Conservation (phyloP, 2,329 filamentous ascomycete genomes). For the Shiraia sp. region DNA sequence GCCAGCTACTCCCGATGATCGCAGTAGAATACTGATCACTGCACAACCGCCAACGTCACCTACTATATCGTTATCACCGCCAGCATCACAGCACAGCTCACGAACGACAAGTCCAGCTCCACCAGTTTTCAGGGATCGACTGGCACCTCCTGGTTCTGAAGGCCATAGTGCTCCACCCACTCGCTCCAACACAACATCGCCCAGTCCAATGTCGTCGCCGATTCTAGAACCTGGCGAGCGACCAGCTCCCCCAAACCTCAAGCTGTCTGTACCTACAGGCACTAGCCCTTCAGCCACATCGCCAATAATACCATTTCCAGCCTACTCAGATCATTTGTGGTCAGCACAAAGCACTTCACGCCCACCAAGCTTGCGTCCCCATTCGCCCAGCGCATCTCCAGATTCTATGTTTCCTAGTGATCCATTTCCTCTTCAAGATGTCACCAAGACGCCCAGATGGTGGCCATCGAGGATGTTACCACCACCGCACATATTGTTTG, state of each 20-base stretch:
- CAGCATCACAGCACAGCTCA: slow-evolving; percentile 36
- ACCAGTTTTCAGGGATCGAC: slow-evolving; percentile 28
- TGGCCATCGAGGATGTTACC: slow-evolving; percentile 81
- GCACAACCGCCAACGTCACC: slow-evolving; percentile 41
- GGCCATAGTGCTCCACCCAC: slow-evolving; percentile 14
- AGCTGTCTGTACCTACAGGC: slow-evolving; percentile 45
- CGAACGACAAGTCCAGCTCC: slow-evolving; percentile 32
- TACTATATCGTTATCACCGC: slow-evolving; percentile 45
- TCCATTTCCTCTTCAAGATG: slow-evolving; percentile 46
- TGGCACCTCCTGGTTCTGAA: slow-evolving; percentile 47
- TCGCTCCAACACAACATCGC: slow-evolving; percentile 22
- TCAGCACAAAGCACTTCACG: slow-evolving; percentile 50
- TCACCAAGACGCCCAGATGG: slow-evolving; percentile 62
- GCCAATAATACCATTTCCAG: slow-evolving; percentile 67
- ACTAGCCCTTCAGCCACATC: slow-evolving; percentile 31
- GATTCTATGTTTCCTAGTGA: slow-evolving; percentile 55
- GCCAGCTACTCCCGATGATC: slow-evolving; percentile 38
- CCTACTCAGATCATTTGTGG: slow-evolving; percentile 60
- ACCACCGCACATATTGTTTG: slow-evolving; percentile 69
- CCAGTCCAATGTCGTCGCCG: slow-evolving; percentile 34
- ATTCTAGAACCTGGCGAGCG: slow-evolving; percentile 22
- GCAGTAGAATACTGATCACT: slow-evolving; percentile 4
- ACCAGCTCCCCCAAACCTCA: slow-evolving; percentile 43
- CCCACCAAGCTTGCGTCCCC: slow-evolving; percentile 61
- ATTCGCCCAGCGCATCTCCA: slow-evolving; percentile 55